phyloP scores from a whole-genome alignment of 2,329 filamentous ascomycete species.

The Botrytis pseudocinerea region DNA sequence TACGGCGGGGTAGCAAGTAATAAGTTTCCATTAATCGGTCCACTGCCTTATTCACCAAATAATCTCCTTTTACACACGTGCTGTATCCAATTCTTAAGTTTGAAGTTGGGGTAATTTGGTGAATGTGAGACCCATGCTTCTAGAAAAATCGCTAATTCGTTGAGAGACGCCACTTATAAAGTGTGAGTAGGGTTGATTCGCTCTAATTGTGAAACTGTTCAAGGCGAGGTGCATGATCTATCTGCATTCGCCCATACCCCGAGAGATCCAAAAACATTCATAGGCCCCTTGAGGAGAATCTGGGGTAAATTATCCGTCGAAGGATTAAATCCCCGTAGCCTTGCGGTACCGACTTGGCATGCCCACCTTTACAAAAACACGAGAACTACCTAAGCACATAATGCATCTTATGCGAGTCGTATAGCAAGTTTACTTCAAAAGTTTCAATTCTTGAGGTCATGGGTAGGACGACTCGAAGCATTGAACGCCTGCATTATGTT shows the following conservation, averaged over 20 bases:
- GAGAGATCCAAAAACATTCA: not conserved
- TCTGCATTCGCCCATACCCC: not conserved
- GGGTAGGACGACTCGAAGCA: not conserved
- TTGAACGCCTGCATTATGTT: not conserved
- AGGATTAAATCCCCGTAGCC: not conserved
- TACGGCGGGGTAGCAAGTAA: not conserved
- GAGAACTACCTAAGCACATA: not conserved
- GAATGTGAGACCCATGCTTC: constrained; percentile 12
- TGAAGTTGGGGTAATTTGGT: constrained; percentile 14
- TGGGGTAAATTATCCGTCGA: not conserved
- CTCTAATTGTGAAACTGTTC: not conserved
- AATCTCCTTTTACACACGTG: constrained; percentile 2
- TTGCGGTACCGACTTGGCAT: not conserved
- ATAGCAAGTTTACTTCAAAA: not conserved
- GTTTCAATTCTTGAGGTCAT: not conserved
- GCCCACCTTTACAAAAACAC: not conserved
- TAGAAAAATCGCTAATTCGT: not conserved
- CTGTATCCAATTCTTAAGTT: constrained; percentile 5
- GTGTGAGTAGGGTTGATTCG: not conserved
- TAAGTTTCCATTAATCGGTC: not conserved
- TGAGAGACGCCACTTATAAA: not conserved
- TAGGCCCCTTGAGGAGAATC: not conserved
- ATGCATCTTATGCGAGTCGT: not conserved
- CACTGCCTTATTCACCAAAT: constrained; percentile 9
- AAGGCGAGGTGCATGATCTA: constrained; percentile 14